These are phyloP conservation scores for Diaporthe nobilis DNA, from an alignment of 2,329 filamentous ascomycete genomes.

Conservation along the genomic window DNA sequence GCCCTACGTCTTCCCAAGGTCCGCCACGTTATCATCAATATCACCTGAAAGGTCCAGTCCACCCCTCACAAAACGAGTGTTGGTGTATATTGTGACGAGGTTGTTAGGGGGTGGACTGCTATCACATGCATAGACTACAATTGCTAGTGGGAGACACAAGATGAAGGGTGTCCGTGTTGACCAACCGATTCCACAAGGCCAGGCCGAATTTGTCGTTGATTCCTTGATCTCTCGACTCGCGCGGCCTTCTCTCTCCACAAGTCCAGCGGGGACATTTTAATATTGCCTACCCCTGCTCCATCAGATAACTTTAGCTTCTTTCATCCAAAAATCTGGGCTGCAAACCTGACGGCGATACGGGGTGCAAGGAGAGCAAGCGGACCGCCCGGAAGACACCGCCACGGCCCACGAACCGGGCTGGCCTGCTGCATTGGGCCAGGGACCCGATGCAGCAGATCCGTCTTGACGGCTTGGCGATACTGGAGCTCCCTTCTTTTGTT, in stretches of 20 bases:
- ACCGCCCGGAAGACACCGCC: background rate
- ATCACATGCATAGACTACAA: background rate
- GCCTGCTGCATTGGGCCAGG: conserved; percentile 6
- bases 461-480: conserved; percentile 8
- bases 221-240: background rate
- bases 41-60: background rate
- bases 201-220: conserved; percentile 7
- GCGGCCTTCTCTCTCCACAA: conserved; percentile 1
- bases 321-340: background rate
- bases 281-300: conserved; percentile 1
- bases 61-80: background rate
- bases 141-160: background rate
- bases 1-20: background rate
- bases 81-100: background rate
- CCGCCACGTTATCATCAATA: background rate
- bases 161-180: background rate
- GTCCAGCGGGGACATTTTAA: background rate
- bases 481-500: background rate
- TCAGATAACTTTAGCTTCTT: background rate
- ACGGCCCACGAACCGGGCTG: background rate
- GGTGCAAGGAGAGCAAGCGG: background rate
- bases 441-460: conserved; percentile 17
- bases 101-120: background rate
- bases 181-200: conserved; percentile 2
- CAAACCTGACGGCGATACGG: background rate